These are phyloP conservation scores for Aureobasidium sp. DNA, from an alignment of 2,329 filamentous ascomycete species.

Conservation along the genomic window DNA sequence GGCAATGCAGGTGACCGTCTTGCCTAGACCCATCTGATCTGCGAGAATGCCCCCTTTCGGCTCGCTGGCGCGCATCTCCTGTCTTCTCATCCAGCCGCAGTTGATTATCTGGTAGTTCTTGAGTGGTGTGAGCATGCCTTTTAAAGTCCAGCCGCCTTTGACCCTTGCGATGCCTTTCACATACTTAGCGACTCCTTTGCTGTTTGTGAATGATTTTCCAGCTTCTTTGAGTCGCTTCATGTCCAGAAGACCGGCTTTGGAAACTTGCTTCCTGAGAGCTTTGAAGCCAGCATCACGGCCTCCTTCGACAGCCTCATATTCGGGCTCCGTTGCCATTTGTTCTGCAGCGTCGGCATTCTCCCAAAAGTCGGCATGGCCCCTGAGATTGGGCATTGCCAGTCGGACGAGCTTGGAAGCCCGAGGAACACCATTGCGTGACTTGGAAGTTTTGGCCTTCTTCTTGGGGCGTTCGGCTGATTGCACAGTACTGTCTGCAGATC, in stretches of 20 bases:
- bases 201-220: slow-evolving; percentile 45
- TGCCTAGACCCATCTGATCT: slow-evolving; percentile 48
- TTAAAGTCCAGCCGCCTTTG: slow-evolving; percentile 46
- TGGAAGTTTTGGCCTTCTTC: not conserved
- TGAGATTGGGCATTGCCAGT: not conserved
- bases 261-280: not conserved
- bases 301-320: not conserved
- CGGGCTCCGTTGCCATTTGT: not conserved
- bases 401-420: not conserved
- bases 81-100: slow-evolving; percentile 59
- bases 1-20: slow-evolving; percentile 46
- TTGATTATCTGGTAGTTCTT: slow-evolving; percentile 59
- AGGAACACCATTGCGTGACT: not conserved
- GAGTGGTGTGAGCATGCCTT: slow-evolving; percentile 53
- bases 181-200: slow-evolving; percentile 21
- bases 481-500: no score
- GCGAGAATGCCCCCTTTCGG: slow-evolving; percentile 46
- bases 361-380: not conserved
- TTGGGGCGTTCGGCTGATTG: not conserved
- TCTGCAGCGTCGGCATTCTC: not conserved
- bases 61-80: slow-evolving; percentile 44
- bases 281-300: not conserved
- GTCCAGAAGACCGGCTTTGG: not conserved
- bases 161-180: slow-evolving; percentile 34
- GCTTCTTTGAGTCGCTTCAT: slow-evolving; percentile 38